Conservation (phyloP, 2,329 filamentous ascomycete species). For the Stemphylium beticola region DNA sequence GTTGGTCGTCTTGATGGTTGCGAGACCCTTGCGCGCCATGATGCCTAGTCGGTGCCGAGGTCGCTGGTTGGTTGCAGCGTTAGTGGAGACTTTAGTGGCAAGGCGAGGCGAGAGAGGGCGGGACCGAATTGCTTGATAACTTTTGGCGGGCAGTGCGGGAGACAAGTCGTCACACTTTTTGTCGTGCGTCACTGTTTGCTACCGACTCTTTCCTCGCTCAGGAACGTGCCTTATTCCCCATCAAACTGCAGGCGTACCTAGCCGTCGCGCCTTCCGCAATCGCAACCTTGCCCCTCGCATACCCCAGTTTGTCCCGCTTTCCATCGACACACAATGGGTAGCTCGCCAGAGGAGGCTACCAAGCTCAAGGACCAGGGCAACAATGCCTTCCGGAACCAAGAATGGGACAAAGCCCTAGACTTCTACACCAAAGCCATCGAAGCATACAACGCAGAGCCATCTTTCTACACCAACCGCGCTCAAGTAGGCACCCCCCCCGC, state of each 20-base stretch:
- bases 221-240: constrained; percentile 9
- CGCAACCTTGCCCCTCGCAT: constrained; percentile 15
- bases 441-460: constrained; percentile 79
- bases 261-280: constrained; percentile 26
- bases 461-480: constrained; percentile 92
- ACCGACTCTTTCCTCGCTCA: constrained; percentile 1
- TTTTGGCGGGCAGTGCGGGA: constrained; percentile 23
- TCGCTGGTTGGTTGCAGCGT: constrained; percentile 27
- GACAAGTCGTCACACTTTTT: constrained; percentile 15
- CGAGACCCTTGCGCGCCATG: constrained; percentile 34
- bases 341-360: constrained; percentile 70
- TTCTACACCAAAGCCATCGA: constrained; percentile 89
- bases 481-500: constrained; percentile 68
- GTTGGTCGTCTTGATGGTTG: constrained; percentile 29
- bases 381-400: constrained; percentile 84
- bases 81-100: constrained; percentile 26
- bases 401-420: constrained; percentile 83
- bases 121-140: constrained; percentile 31
- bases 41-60: constrained; percentile 16
- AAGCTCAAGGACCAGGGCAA: constrained; percentile 94
- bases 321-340: constrained; percentile 40
- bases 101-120: constrained; percentile 32
- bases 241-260: constrained; percentile 12
- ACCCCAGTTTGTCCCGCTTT: constrained; percentile 20
- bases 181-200: constrained; percentile 15